Conservation (phyloP, 2,329 filamentous ascomycete species). For the Lasiodiplodia sp. region DNA sequence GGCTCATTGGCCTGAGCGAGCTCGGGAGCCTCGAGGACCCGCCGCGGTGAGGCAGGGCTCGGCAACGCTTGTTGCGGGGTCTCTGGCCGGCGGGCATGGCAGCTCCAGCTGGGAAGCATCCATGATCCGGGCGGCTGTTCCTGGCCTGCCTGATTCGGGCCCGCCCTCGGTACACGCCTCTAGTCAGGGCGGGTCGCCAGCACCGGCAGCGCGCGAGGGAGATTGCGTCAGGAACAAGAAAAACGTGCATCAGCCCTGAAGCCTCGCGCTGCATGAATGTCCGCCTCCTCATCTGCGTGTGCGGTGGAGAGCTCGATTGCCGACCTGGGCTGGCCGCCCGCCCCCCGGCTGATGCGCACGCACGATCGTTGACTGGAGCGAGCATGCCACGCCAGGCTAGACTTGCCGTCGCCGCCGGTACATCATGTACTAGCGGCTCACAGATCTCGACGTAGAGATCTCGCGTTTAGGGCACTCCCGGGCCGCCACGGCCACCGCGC, state of each 20-base stretch:
- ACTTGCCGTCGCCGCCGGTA: constrained; percentile 29
- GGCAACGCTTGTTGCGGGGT: constrained; percentile 54
- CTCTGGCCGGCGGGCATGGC: constrained; percentile 32
- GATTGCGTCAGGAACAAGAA: constrained; percentile 52
- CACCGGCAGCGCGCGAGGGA: constrained; percentile 42
- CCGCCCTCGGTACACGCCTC: constrained; percentile 22
- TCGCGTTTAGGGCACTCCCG: constrained; percentile 28
- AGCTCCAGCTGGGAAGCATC: constrained; percentile 29
- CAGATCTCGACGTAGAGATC: constrained; percentile 39
- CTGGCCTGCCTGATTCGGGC: constrained; percentile 28
- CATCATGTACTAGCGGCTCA: constrained; percentile 37
- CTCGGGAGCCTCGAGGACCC: constrained; percentile 49
- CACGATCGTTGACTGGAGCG: constrained; percentile 40
- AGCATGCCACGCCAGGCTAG: constrained; percentile 40
- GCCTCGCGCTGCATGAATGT: constrained; percentile 29
- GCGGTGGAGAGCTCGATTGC: constrained; percentile 23
- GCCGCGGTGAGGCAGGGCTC: constrained; percentile 47
- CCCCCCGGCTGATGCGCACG: constrained; percentile 42
- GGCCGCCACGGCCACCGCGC: constrained; percentile 20
- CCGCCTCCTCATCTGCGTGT: constrained; percentile 24
- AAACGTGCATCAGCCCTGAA: constrained; percentile 45
- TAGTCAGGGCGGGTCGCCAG: constrained; percentile 42
- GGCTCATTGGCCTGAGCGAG: constrained; percentile 46
- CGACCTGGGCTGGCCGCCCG: constrained; percentile 20
- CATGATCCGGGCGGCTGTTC: constrained; percentile 30